Evolutionary conservation across 805 yeast genomes (phyloP).

Genomic region (Candida saitoana): DNA sequence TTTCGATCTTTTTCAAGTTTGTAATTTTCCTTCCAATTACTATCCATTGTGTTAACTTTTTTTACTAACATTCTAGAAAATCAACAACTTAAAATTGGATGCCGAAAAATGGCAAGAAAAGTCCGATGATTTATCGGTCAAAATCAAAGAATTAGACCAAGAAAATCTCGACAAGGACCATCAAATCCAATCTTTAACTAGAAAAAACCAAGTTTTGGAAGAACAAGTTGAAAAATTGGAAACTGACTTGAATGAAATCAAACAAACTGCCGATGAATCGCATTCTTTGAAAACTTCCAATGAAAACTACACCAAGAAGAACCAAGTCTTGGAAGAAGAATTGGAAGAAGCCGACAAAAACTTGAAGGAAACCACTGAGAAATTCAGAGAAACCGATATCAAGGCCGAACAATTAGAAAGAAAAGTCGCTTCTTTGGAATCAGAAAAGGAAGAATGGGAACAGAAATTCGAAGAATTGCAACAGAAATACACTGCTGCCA

Average conservation of each 20-base stretch:
- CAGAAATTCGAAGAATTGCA: slow-evolving; percentile 84
- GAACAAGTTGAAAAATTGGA: slow-evolving; percentile 78
- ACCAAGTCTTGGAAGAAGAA: slow-evolving; percentile 83
- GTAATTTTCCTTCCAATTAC: too few species aligned
- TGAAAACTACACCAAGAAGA: slow-evolving; percentile 87
- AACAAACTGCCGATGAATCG: slow-evolving; percentile 87
- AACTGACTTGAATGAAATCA: slow-evolving; percentile 65
- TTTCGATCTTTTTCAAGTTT: too few species aligned
- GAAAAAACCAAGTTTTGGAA: slow-evolving; percentile 88
- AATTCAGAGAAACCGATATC: slow-evolving; percentile 91
- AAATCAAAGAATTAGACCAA: slow-evolving; percentile 88
- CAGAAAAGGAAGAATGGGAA: slow-evolving; percentile 89
- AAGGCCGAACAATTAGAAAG: slow-evolving; percentile 95
- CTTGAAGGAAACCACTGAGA: slow-evolving; percentile 88
- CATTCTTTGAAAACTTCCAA: slow-evolving; percentile 83
- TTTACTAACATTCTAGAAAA: slow-evolving; percentile 51
- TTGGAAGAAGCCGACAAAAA: slow-evolving; percentile 86
- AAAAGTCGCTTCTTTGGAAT: slow-evolving; percentile 85
- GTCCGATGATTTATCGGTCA: slow-evolving; percentile 78
- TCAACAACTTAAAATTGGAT: slow-evolving; percentile 84
- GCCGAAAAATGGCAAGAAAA: slow-evolving; percentile 97
- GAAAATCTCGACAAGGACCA: slow-evolving; percentile 89
- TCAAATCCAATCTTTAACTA: slow-evolving; percentile 86
- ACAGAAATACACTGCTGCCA: slow-evolving; percentile 75
- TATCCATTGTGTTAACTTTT: too few species aligned